phyloP scores from a whole-genome alignment of 2,329 filamentous ascomycete genomes.

The Neonectria ditissima region DNA sequence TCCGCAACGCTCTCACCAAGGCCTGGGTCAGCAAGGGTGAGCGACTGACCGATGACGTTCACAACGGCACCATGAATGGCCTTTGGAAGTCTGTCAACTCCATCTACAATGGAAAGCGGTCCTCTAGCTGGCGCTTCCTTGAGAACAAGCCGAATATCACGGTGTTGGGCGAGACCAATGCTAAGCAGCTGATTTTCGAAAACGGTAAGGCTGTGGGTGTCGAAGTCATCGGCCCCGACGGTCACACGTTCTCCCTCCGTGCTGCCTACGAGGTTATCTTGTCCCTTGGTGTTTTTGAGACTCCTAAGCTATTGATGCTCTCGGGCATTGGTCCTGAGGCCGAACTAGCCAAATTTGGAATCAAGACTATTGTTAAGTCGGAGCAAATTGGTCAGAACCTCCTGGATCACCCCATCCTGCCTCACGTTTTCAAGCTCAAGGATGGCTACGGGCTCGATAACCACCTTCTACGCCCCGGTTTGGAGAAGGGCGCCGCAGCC shows the following conservation, averaged over 20 bases:
- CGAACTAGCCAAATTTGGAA: constrained; percentile 64
- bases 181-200: constrained; percentile 67
- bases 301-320: constrained; percentile 73
- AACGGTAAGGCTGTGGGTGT: constrained; percentile 58
- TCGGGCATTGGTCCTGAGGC: constrained; percentile 68
- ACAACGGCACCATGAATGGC: constrained; percentile 65
- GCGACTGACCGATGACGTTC: constrained; percentile 64
- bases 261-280: constrained; percentile 63
- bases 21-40: constrained; percentile 68
- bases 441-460: constrained; percentile 56
- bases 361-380: constrained; percentile 65
- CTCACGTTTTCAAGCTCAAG: constrained; percentile 55
- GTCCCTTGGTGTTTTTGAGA: constrained; percentile 68
- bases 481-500: constrained; percentile 49
- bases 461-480: constrained; percentile 53
- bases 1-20: constrained; percentile 61
- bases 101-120: constrained; percentile 69
- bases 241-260: constrained; percentile 37
- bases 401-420: constrained; percentile 69
- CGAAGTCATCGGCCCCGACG: constrained; percentile 54
- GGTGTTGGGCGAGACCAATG: constrained; percentile 59
- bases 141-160: constrained; percentile 67
- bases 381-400: constrained; percentile 74
- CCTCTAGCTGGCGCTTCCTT: constrained; percentile 63
- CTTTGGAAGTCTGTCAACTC: constrained; percentile 65